Evolutionary conservation across 2,329 filamentous ascomycete genomes (phyloP), one percentile per base, ranked within the genome.

Genomic region (Colletotrichum musae): DNA sequence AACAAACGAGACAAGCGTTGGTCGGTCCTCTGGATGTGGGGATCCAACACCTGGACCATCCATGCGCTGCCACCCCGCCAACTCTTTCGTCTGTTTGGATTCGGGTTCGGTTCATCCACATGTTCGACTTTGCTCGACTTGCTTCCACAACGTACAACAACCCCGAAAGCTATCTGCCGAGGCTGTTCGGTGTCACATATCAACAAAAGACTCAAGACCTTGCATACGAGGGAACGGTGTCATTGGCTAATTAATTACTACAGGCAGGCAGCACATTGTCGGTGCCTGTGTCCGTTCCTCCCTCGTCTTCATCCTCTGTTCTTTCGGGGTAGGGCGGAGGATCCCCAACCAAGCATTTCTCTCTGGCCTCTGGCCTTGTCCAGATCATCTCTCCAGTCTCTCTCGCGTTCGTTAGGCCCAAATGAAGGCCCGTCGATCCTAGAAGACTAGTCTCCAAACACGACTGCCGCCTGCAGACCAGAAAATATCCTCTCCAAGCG

Each of bases 241-340:
- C 16, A 54, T 47, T 45, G 64, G 54, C 59, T 60, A 56, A 62
- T 58, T 65, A 61, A 56, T 51, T 51, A 70, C 66, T 52, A 61
- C 53, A 48, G 66, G 58, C 53, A 50, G 47, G 7, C 32, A 36
- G 32, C 32, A 36, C 32, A 10, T 36, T 6, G 32, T 10, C 32
- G 32, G 32, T 36, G 32, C 32, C 32, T 36, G 32, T 36, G 9
- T 36, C 7, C 45, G 45, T 15, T 26, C 15, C 12, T 21, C n/a
- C 18, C n/a, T 50, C 9, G n/a, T 24, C 47, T 18, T 50, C 50
- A 52, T 52, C 41, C 41, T 43, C 41, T 13, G 41, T 9, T 39
- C 36, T 39, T 39, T 39, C 18, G 41, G 41, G 41, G 10, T 36
- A 36, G 18, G 18, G 18, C 18, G 18, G 18, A 18, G 18, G 18